Base-by-base conservation (phyloP, 1,139 yeast species). In the Saccharomyces hybrid region DNA sequence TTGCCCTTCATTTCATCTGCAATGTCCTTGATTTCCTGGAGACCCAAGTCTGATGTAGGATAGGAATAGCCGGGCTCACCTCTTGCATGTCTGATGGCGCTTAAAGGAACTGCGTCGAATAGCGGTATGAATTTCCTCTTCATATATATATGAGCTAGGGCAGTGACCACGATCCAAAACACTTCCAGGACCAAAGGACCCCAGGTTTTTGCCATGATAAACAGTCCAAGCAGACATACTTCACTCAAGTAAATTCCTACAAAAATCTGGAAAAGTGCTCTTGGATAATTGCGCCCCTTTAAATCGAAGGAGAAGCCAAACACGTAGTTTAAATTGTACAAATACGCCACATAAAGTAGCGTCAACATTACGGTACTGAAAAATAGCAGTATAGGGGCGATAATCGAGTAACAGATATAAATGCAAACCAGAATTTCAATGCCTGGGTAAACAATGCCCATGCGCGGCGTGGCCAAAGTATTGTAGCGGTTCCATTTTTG, bases 391-490 rank as follows among this genome's bases (percentile, higher is more conserved):
- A 88, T 64, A 7, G 97, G 97, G 1, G 96, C 82, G 31, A 90
- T 83, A 14, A 89, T 78, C 2, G 90, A 78, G 64, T 88, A 89
- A 1, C 85, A 82, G 26, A 90, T 66, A 2, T 87, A 85, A 55
- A 90, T 84, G 13, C 86, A 80, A 2, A 84, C 86, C 65, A 86
- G 77, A 28, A 87, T 81, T 46, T 95, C 85, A 55, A 82, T 80
- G 0, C 81, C 76, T 0, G 97, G 95, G 64, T 85, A 89, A 1
- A 79, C 70, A 1, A 88, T 78, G 2, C 97, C 96, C 90, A 93
- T 87, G 49, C 77, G 73, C 8, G 84, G 77, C 44, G 73, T 72
- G 1, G 78, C 69, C 31, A 81, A 69, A 1, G 65, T 73, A 25
- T 83, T 80, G 47, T 76, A 67, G 59, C 87, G 74, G 5, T 63